phyloP scores from a whole-genome alignment of 2,329 filamentous ascomycete genomes.

The Emericellopsis cladophorae region DNA sequence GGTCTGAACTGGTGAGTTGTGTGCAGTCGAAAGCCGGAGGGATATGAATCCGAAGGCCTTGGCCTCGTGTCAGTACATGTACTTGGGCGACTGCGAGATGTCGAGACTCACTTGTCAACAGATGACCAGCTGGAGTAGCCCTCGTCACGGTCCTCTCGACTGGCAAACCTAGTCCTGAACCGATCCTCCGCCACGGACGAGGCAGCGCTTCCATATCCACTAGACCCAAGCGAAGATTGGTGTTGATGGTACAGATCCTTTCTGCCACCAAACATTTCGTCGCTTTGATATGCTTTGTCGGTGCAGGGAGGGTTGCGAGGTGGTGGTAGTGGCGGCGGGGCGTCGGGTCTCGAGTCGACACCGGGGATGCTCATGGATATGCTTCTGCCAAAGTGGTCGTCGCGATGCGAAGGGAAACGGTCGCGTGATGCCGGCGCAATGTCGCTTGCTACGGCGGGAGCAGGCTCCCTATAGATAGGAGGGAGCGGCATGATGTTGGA shows the following conservation, averaged over 20 bases:
- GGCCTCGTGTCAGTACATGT: constrained; percentile 6
- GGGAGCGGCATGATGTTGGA: constrained; percentile 14
- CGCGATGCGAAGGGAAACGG: constrained; percentile 16
- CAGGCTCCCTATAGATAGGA: constrained; percentile 20
- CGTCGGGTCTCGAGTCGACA: constrained; percentile 15
- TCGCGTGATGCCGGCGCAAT: constrained; percentile 16
- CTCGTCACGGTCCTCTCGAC: constrained; percentile 21
- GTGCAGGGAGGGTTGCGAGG: constrained; percentile 23
- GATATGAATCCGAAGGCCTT: constrained; percentile 28
- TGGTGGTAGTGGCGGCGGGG: constrained; percentile 33
- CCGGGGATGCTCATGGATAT: constrained; percentile 30
- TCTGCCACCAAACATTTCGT: constrained; percentile 15
- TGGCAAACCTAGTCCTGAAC: constrained; percentile 12
- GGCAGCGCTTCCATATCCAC: constrained; percentile 27
- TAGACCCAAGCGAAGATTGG: constrained; percentile 7
- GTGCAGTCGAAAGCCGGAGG: constrained; percentile 34
- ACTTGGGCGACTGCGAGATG: constrained; percentile 1
- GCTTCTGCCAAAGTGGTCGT: constrained; percentile 18
- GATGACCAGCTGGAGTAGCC: constrained; percentile 30
- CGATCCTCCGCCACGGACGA: constrained; percentile 20
- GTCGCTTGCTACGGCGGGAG: constrained; percentile 17
- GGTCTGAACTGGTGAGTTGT: constrained; percentile 34
- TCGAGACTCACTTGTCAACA: constrained; percentile 20
- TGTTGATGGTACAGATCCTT: constrained; percentile 13
- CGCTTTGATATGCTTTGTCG: constrained; percentile 15